These are phyloP conservation scores for Acorus calamus DNA, from an alignment of 106 monocot species.

Conservation along the genomic window DNA sequence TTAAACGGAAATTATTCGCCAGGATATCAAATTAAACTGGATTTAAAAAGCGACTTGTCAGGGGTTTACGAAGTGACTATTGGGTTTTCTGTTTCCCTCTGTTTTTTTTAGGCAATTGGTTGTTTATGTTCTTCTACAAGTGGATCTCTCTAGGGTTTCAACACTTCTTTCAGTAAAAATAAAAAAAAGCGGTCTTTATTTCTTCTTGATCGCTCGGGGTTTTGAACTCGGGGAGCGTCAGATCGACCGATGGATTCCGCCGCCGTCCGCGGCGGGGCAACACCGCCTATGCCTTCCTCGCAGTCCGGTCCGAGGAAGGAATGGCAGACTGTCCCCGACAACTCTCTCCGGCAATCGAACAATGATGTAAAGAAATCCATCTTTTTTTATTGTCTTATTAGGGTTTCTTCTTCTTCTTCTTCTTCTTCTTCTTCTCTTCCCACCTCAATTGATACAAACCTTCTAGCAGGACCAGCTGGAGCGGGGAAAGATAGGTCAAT, in stretches of 20 bases:
- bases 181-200: too few relatives aligned
- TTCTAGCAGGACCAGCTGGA: constrained; percentile 18
- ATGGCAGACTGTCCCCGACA: constrained; percentile 50
- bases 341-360: constrained; percentile 24
- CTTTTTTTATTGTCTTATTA: neutral
- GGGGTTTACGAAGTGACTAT: too few relatives aligned
- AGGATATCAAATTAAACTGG: too few relatives aligned
- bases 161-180: too few relatives aligned
- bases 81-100: too few relatives aligned
- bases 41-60: too few relatives aligned
- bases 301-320: constrained; percentile 34
- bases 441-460: neutral
- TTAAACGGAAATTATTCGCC: too few relatives aligned
- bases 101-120: too few relatives aligned
- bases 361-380: constrained; percentile 20
- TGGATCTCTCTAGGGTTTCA: too few relatives aligned
- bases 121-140: too few relatives aligned
- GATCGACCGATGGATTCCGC: constrained; percentile 21
- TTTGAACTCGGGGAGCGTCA: too few relatives aligned
- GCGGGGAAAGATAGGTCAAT: constrained; percentile 26
- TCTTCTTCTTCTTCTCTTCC: neutral
- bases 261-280: constrained; percentile 26
- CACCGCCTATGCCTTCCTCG: constrained; percentile 21
- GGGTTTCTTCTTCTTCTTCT: neutral
- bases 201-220: too few relatives aligned